Conservation (phyloP, 2,329 filamentous ascomycete genomes). For the Fusarium poae region DNA sequence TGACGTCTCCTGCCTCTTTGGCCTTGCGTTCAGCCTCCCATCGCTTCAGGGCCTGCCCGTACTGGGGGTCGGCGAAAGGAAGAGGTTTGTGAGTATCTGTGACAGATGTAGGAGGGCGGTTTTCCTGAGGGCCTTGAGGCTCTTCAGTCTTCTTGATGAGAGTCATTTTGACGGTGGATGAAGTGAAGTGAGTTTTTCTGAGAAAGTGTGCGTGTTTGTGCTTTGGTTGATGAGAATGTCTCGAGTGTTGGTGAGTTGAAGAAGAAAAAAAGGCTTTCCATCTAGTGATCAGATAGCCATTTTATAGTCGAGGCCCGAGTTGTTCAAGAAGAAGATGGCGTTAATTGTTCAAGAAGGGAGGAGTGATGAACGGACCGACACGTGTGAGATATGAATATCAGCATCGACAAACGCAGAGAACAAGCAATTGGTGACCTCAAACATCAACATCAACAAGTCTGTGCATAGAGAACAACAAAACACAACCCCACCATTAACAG, state of each 20-base stretch:
- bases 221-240: not conserved
- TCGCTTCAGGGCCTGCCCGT: not conserved
- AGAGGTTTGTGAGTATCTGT: not conserved
- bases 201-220: not conserved
- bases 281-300: not conserved
- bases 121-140: not conserved
- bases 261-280: not conserved
- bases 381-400: not conserved
- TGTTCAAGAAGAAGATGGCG: not conserved
- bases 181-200: not conserved
- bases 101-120: not conserved
- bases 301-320: not conserved
- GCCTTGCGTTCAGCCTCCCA: not conserved
- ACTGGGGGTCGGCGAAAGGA: not conserved
- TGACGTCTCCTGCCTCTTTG: not conserved
- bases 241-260: not conserved
- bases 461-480: not conserved
- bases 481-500: not conserved
- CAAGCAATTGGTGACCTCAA: not conserved
- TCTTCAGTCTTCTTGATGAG: not conserved
- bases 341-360: not conserved
- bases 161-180: not conserved
- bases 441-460: not conserved
- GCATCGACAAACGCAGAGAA: not conserved
- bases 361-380: not conserved